phyloP scores from a whole-genome alignment of 148 eudicot species.

The Fagopyrum homotropicum region DNA sequence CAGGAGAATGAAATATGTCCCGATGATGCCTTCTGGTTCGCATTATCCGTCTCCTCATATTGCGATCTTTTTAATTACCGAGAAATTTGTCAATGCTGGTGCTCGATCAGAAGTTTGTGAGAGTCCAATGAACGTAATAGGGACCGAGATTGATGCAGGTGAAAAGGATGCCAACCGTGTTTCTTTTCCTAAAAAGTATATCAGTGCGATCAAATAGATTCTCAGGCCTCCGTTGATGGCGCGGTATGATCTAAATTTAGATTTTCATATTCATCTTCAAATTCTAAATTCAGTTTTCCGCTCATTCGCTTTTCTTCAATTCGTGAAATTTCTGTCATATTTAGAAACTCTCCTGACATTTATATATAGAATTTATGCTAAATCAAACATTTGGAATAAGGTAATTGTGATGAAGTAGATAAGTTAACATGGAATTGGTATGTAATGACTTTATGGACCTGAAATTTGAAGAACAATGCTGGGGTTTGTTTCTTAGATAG shows the following conservation, averaged over 20 bases:
- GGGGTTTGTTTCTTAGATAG: too few relatives aligned
- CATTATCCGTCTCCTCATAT: background rate
- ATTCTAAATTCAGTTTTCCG: background rate
- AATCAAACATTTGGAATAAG: background rate
- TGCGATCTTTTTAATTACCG: slow-evolving; percentile 1
- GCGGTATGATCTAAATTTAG: too few relatives aligned
- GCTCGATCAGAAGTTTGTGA: slow-evolving; percentile 5
- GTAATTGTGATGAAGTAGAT: background rate
- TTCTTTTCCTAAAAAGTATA: too few relatives aligned
- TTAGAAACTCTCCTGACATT: background rate
- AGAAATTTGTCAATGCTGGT: slow-evolving; percentile 13
- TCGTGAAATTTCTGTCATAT: background rate
- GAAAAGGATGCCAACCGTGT: too few relatives aligned
- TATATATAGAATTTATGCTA: background rate
- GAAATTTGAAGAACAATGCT: too few relatives aligned
- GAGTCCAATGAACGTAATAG: slow-evolving; percentile 14
- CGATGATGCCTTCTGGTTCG: background rate
- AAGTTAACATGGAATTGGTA: background rate
- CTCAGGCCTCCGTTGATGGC: too few relatives aligned
- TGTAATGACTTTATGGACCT: too few relatives aligned
- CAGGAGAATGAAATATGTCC: slow-evolving; percentile 36
- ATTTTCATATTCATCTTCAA: too few relatives aligned
- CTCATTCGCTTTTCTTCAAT: background rate
- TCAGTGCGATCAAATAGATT: too few relatives aligned
- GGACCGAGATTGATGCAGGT: too few relatives aligned